These are phyloP conservation scores for Talaromyces islandicus DNA, from an alignment of 2,329 filamentous ascomycete genomes.

Conservation along the genomic window DNA sequence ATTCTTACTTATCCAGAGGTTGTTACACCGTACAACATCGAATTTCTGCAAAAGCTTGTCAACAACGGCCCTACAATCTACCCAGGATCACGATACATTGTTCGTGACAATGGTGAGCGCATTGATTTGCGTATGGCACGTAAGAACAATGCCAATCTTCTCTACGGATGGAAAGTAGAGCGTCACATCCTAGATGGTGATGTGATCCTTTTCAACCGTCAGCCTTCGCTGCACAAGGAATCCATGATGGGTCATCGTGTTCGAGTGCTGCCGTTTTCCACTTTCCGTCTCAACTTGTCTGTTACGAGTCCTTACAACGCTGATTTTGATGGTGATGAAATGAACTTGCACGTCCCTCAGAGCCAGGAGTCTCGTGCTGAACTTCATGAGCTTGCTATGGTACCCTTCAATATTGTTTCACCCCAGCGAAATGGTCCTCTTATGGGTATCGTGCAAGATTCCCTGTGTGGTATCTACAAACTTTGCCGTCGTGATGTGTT, in stretches of 20 bases:
- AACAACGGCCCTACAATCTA: slow-evolving; percentile 92
- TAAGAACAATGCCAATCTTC: slow-evolving; percentile 63
- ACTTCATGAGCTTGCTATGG: slow-evolving; percentile 88
- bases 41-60: slow-evolving; percentile 81
- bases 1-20: slow-evolving; percentile 95
- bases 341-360: slow-evolving; percentile 99
- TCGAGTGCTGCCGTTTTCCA: slow-evolving; percentile 97
- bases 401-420: slow-evolving; percentile 97
- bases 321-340: slow-evolving; percentile 99
- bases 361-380: slow-evolving; percentile 95
- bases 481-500: slow-evolving; percentile 90
- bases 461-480: slow-evolving; percentile 93
- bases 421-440: slow-evolving; percentile 93
- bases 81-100: slow-evolving; percentile 93
- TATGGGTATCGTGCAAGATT: slow-evolving; percentile 99
- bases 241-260: slow-evolving; percentile 99
- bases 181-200: slow-evolving; percentile 93
- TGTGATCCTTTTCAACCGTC: slow-evolving; percentile 99
- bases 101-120: slow-evolving; percentile 85
- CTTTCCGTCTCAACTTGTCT: slow-evolving; percentile 93
- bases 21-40: slow-evolving; percentile 96
- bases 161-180: slow-evolving; percentile 98
- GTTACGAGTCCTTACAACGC: slow-evolving; percentile 99
- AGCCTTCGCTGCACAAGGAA: slow-evolving; percentile 97
- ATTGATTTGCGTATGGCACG: slow-evolving; percentile 94